Base-by-base conservation (phyloP, 495 filamentous ascomycete genomes). In the Neurospora sp. region DNA sequence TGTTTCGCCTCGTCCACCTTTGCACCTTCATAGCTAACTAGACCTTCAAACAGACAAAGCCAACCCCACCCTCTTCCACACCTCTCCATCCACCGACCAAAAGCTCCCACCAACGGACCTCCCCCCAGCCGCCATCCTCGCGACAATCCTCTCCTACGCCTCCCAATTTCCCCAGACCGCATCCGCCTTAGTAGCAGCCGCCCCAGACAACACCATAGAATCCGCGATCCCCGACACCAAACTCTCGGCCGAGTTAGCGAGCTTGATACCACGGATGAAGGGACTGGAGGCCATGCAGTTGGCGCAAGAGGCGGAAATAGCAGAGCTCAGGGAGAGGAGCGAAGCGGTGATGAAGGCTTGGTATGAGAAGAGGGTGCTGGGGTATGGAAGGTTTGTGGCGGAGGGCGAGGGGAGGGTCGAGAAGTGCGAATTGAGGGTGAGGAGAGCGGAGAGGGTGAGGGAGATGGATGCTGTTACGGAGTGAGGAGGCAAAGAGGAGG, bases 61-160 rank as follows among this genome's bases (percentile, higher is more conserved):
- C 16, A 80, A 86, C 39, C 85, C 85, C 0, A 78, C 81, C n/a
- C 80, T 86, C 74, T 86, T 86, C 79, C 75, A 79, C n/a, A 74
- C 78, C 12, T 62, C 74, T 16, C 39, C 72, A 3, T n/a, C 66
- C 3, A 74, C 82, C 18, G 74, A 75, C 0, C 70, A 77, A 4
- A 74, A 79, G 18, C 71, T 79, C 44, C 81, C 81, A 5, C 84
- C 87, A 12, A 82, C 82, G 4, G 80, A 83, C 37, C 81, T 86
- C 35, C 72, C 81, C 40, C 72, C 78, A 20, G 80, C 88, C 54
- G 81, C 83, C 4, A 81, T 89, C 11, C 81, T 89, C 71, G 89
- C 92, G 18, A 92, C 93, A 10, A 85, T 98, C 40, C 87, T 96
- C 31, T 88, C 93, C 38, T 90, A 90, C 62, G 92, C 92, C 0